Evolutionary conservation across 2,329 filamentous ascomycete genomes (phyloP).

Genomic region (Sporothrix pseudoabietina): DNA sequence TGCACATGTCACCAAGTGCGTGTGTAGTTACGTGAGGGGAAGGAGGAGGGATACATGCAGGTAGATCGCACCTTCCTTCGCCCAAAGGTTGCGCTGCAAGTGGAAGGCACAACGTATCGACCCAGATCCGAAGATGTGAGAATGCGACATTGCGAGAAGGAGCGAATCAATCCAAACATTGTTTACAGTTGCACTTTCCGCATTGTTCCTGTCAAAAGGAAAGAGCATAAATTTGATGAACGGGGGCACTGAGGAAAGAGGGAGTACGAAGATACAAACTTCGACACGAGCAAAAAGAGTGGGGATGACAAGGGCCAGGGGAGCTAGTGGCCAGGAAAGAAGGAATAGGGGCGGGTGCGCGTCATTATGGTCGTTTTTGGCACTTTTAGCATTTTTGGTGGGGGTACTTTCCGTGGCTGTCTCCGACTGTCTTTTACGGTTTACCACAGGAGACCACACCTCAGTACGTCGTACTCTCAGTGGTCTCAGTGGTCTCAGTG

Average conservation of each 20-base stretch:
- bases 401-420: background rate
- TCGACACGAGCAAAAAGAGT: background rate
- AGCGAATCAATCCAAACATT: background rate
- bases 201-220: background rate
- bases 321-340: slow-evolving; percentile 10
- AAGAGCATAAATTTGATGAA: background rate
- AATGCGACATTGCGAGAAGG: background rate
- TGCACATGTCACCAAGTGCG: background rate
- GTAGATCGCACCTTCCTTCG: background rate
- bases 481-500: background rate
- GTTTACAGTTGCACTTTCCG: too few relatives aligned
- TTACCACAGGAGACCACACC: too few relatives aligned
- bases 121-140: too few relatives aligned
- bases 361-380: background rate
- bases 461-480: background rate
- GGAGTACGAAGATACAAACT: too few relatives aligned
- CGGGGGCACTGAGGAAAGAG: background rate
- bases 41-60: background rate
- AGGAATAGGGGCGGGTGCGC: background rate
- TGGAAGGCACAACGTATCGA: background rate
- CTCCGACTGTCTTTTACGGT: background rate
- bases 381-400: background rate
- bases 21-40: background rate
- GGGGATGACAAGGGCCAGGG: background rate
- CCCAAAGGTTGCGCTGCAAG: background rate